A percentile compares a stretch with the other conserved stretches of the same genome.
Evolutionary conservation across 176 grass and related monocot genomes (phyloP).

Genomic region (Zoysia japonica): DNA sequence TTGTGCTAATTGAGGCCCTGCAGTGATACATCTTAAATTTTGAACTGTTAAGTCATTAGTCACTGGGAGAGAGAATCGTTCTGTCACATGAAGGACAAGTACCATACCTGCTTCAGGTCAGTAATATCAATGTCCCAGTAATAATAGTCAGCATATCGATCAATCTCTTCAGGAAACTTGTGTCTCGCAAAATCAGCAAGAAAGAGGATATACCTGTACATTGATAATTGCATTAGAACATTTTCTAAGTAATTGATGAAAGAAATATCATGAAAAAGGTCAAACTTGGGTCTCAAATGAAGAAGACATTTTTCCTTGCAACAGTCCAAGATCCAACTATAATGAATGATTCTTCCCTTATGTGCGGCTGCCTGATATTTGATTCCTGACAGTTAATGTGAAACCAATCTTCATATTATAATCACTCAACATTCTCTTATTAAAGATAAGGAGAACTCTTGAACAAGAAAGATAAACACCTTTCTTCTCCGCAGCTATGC

Average conservation of each 20-base stretch:
- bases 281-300: constrained; percentile 82
- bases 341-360: constrained; percentile 84
- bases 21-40: constrained; percentile 26
- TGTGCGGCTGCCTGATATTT: constrained; percentile 77
- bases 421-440: constrained; percentile 26
- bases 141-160: constrained; percentile 77
- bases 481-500: constrained; percentile 85
- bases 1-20: constrained; percentile 19
- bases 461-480: constrained; percentile 47
- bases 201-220: constrained; percentile 78
- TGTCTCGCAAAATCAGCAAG: constrained; percentile 74
- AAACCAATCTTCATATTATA: constrained; percentile 35
- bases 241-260: constrained; percentile 18
- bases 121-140: constrained; percentile 78
- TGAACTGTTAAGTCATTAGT: neutral
- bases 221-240: constrained; percentile 39
- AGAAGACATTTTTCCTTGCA: constrained; percentile 77
- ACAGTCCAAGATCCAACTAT: constrained; percentile 89
- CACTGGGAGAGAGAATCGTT: constrained; percentile 28
- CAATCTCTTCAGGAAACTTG: constrained; percentile 77
- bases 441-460: constrained; percentile 21
- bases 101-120: constrained; percentile 77
- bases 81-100: constrained; percentile 1
- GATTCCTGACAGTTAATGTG: constrained; percentile 58
- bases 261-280: constrained; percentile 42